Conservation (phyloP, 768 basidiomycete genomes). For the Boletus subparvulus region DNA sequence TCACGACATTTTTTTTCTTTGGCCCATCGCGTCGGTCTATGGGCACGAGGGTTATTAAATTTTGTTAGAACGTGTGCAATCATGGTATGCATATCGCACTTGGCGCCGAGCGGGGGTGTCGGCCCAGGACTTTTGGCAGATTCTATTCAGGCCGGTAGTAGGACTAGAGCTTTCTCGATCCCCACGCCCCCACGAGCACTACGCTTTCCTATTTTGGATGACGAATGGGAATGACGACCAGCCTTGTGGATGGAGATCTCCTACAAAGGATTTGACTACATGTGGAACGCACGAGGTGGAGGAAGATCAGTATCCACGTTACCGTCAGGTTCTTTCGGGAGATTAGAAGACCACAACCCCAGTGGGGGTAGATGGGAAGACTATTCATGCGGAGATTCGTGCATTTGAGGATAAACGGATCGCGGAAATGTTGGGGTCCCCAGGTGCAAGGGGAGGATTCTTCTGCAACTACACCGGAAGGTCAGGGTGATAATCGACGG, state of each 20-base stretch:
- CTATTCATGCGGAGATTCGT: no score
- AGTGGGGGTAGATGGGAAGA: background rate
- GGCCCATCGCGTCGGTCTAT: background rate
- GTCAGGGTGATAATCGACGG: no score
- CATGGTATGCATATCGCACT: background rate
- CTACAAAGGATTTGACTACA: background rate
- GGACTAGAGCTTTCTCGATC: no score
- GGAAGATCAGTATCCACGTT: no score
- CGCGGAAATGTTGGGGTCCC: no score
- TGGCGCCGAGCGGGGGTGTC: no score
- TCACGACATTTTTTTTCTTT: background rate
- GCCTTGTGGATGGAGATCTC: background rate
- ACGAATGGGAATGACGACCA: background rate
- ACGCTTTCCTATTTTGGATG: constrained; percentile 7
- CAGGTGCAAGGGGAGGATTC: no score
- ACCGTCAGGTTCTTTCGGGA: background rate
- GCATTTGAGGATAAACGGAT: no score
- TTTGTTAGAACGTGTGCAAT: background rate
- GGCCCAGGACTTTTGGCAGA: no score
- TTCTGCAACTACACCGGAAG: no score
- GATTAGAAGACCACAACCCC: background rate
- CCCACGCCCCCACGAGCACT: background rate
- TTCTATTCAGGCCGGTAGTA: no score
- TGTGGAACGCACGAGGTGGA: no score
- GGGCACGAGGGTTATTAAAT: background rate